Evolutionary conservation across 1,284 basidiomycete genomes (phyloP), one percentile per base, ranked within the genome.

Genomic region (Volvariella surrecta): DNA sequence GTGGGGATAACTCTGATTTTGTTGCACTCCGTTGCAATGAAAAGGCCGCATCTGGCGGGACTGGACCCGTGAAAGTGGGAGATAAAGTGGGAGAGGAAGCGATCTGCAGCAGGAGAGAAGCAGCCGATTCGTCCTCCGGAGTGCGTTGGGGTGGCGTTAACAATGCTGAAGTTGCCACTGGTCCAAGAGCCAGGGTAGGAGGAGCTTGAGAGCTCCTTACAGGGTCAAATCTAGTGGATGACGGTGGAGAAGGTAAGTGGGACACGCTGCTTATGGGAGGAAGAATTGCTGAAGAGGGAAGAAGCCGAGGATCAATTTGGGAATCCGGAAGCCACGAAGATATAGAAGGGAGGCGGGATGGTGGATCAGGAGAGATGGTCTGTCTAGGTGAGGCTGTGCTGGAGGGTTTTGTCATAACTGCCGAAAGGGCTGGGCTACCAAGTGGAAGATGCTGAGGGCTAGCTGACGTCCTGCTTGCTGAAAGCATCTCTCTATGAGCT

Each of bases 81-180:
- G n/a, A 8, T 8, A 35, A 19, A 7, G 34, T 6, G 4, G 34
- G 34, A 35, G 34, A 35, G 18, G 34, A 35, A 15, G 34, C 34
- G n/a, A 35, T 35, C 15, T 35, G 34, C 40, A 86, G 58, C 20
- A 85, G 58, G 47, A 84, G 59, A 4, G 81, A 76, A 7, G 82
- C 82, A 0, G 79, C 79, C 0, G 67, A 71, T 61, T 85, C 79
- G 52, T 86, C 82, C 46, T 85, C 82, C 0, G 76, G 73, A 4
- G 81, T 77, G 53, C 72, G 70, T 34, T 59, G 51, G n/a, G 65
- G 66, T 28, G 62, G 64, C 19, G 32, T 56, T 40, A 44, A 35
- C 21, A 16, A n/a, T 48, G 40, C 18, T 45, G 45, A 15, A 22
- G 39, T n/a, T 16, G 58, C 58, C 1, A 56, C 53, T 13, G 62